These are phyloP conservation scores for Neurospora sp. DNA, from an alignment of 2,329 filamentous ascomycete genomes.

Conservation along the genomic window DNA sequence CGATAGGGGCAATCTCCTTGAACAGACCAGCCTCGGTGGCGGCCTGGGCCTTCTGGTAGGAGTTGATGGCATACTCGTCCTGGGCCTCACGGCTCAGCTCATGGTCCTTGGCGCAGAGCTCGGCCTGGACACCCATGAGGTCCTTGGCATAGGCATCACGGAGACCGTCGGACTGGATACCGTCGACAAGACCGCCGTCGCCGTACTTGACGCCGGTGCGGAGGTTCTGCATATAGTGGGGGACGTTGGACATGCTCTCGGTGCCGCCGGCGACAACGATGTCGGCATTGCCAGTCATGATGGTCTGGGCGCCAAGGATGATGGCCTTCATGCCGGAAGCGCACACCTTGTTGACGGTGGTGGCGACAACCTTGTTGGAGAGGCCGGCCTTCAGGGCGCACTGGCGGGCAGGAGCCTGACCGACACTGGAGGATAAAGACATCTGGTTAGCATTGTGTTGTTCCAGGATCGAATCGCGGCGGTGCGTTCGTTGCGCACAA, in stretches of 20 bases:
- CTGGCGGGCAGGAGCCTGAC: constrained; percentile 93
- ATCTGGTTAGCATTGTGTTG: constrained; percentile 12
- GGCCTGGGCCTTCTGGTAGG: constrained; percentile 86
- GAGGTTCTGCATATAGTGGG: constrained; percentile 86
- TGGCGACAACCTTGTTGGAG: constrained; percentile 67
- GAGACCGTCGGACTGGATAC: constrained; percentile 86
- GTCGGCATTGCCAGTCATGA: constrained; percentile 89
- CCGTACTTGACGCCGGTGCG: constrained; percentile 90
- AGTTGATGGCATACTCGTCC: constrained; percentile 91
- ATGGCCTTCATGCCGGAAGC: constrained; percentile 91
- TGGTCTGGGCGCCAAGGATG: constrained; percentile 89
- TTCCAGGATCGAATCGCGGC: neutral
- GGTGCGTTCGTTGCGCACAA: neutral
- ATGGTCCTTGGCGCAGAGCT: constrained; percentile 85
- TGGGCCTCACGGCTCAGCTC: constrained; percentile 72
- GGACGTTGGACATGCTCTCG: constrained; percentile 97
- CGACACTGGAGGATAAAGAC: constrained; percentile 51
- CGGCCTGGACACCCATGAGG: constrained; percentile 89
- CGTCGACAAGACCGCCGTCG: constrained; percentile 79
- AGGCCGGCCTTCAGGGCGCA: constrained; percentile 86
- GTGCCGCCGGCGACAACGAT: constrained; percentile 89
- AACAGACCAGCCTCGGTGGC: constrained; percentile 77
- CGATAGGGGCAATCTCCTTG: constrained; percentile 80
- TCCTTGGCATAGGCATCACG: constrained; percentile 87
- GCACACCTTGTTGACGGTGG: constrained; percentile 98